Evolutionary conservation across 1,284 basidiomycete species (phyloP).

Genomic region (Porodaedalea pini): DNA sequence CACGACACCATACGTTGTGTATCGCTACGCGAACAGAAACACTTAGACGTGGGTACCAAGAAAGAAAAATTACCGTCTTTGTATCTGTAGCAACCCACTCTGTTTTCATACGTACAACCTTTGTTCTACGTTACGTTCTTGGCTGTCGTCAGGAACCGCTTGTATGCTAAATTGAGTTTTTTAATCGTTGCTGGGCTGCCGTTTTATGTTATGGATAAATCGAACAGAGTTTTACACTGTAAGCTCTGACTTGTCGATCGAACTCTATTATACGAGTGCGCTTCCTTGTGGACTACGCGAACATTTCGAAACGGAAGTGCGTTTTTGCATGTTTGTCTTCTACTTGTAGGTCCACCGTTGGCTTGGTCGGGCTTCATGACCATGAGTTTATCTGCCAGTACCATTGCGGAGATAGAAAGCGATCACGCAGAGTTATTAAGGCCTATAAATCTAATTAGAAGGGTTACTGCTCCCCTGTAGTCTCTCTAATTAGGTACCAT

Average conservation of each 20-base stretch:
- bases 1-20: conserved; percentile 5
- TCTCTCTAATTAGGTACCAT: too few species aligned
- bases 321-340: too few species aligned
- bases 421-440: too few species aligned
- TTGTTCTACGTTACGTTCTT: neutral
- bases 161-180: conserved; percentile 2
- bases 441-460: too few species aligned
- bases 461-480: too few species aligned
- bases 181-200: conserved; percentile 2
- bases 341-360: too few species aligned
- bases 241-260: neutral
- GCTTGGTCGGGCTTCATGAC: too few species aligned
- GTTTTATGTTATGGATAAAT: neutral
- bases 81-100: conserved; percentile 12
- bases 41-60: conserved; percentile 11
- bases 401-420: too few species aligned
- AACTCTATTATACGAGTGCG: too few species aligned
- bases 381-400: too few species aligned
- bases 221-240: neutral
- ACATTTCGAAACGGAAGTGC: too few species aligned
- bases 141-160: conserved; percentile 8
- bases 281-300: too few species aligned
- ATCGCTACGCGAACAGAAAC: conserved; percentile 9
- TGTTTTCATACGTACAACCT: conserved; percentile 6
- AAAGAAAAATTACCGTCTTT: conserved; percentile 10